These are phyloP conservation scores for Flaveria trinervia DNA, from an alignment of 129 eudicot genomes.

Conservation along the genomic window DNA sequence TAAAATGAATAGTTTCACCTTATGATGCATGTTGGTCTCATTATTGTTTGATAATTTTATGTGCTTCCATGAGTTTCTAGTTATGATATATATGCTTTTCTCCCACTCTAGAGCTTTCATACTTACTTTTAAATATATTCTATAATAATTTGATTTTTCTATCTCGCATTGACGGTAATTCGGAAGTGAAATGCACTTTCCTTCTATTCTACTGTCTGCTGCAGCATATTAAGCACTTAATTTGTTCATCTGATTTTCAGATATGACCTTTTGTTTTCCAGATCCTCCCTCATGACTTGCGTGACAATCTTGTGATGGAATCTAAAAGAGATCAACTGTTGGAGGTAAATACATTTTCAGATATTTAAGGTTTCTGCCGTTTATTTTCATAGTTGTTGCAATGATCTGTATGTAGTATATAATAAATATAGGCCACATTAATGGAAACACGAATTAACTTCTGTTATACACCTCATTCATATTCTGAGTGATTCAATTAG, in stretches of 20 bases:
- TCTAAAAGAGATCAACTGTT: conserved; percentile 52
- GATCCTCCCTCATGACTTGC: conserved; percentile 78
- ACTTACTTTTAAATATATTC: no score
- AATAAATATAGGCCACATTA: conserved; percentile 6
- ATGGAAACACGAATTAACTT: background rate
- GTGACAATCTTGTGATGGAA: conserved; percentile 51
- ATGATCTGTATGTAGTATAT: conserved; percentile 2
- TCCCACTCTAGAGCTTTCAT: no score
- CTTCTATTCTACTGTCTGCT: no score
- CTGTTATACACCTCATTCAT: background rate
- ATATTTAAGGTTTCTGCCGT: background rate
- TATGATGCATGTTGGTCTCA: no score
- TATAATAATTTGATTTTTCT: no score
- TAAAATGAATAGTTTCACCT: no score
- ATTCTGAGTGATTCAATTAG: background rate
- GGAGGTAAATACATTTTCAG: conserved; percentile 47
- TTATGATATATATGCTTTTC: no score
- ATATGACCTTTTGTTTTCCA: conserved; percentile 31
- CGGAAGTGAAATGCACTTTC: no score
- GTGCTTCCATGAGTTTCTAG: no score
- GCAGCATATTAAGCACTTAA: no score
- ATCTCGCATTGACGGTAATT: no score
- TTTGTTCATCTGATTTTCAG: conserved; percentile 17
- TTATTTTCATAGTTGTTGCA: conserved; percentile 12
- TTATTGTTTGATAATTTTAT: no score